A percentile compares a stretch with the other conserved stretches of the same genome.
These are phyloP conservation scores for Echites panduratus DNA, from an alignment of 257 asterid genomes.

Conservation along the genomic window DNA sequence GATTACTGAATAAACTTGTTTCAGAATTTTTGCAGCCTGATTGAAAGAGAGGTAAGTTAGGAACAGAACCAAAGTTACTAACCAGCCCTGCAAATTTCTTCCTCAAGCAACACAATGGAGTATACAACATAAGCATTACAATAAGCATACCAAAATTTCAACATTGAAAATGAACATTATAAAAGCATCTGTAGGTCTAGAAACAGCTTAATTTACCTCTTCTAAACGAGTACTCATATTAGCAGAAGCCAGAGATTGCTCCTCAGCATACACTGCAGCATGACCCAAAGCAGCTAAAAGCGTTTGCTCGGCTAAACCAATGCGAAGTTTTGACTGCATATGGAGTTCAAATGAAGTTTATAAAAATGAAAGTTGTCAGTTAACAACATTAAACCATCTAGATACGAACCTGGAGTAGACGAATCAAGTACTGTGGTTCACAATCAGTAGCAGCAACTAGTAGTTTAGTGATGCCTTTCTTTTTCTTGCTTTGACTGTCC, in stretches of 20 bases:
- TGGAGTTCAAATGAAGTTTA: slow-evolving; percentile 30
- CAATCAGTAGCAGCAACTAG: slow-evolving; percentile 95
- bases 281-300: slow-evolving; percentile 82
- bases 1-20: slow-evolving; percentile 83
- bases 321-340: slow-evolving; percentile 80
- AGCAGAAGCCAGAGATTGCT: slow-evolving; percentile 52
- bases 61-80: slow-evolving; percentile 4
- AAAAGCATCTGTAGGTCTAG: slow-evolving; percentile 3
- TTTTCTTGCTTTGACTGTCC: slow-evolving; percentile 89
- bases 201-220: slow-evolving; percentile 38
- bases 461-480: slow-evolving; percentile 73
- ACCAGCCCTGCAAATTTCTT: not conserved
- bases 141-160: not conserved
- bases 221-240: slow-evolving; percentile 62
- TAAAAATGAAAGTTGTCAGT: slow-evolving; percentile 16
- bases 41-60: slow-evolving; percentile 18
- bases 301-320: slow-evolving; percentile 91
- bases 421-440: slow-evolving; percentile 92
- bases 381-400: slow-evolving; percentile 9
- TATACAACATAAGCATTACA: not conserved
- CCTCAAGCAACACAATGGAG: not conserved
- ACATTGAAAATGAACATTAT: not conserved
- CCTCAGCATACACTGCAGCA: slow-evolving; percentile 67
- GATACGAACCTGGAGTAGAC: slow-evolving; percentile 78
- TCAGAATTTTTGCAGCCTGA: slow-evolving; percentile 89